phyloP scores from a whole-genome alignment of 78 protist genomes.

The Mastigamoeba balamuthi region DNA sequence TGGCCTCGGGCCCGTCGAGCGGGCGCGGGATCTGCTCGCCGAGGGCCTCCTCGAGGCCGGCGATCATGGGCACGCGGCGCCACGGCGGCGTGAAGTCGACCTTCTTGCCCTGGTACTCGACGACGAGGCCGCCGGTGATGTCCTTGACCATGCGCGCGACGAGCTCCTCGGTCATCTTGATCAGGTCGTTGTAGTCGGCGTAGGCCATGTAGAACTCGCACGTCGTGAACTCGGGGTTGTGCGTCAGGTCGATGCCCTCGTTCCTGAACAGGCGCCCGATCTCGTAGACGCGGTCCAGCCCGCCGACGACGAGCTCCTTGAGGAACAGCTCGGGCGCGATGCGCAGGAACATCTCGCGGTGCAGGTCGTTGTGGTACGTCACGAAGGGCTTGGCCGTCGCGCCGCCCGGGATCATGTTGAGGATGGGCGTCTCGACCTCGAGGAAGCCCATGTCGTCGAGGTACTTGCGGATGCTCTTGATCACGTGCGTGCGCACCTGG shows the following conservation, averaged over 20 bases:
- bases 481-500: constrained; percentile 63
- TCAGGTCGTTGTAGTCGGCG: constrained; percentile 98
- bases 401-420: constrained; percentile 96
- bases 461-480: constrained; percentile 72
- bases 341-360: constrained; percentile 91
- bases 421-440: constrained; percentile 98
- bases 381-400: constrained; percentile 98
- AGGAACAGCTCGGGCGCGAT: constrained; percentile 99
- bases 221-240: constrained; percentile 99
- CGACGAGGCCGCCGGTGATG: constrained; percentile 40
- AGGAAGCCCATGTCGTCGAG: constrained; percentile 74
- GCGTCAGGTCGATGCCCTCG: constrained; percentile 97
- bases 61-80: constrained; percentile 77
- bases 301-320: constrained; percentile 97
- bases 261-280: constrained; percentile 98
- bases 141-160: constrained; percentile 52
- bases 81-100: constrained; percentile 98
- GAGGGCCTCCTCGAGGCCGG: constrained; percentile 61
- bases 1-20: constrained; percentile 43
- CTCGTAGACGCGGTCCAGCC: constrained; percentile 98
- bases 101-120: constrained; percentile 55
- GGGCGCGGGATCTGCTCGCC: constrained; percentile 50
- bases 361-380: constrained; percentile 96
- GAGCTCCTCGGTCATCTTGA: constrained; percentile 88
- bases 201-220: constrained; percentile 99